Conservation (phyloP, 1,284 basidiomycete species). For the Wolfiporia cocos region DNA sequence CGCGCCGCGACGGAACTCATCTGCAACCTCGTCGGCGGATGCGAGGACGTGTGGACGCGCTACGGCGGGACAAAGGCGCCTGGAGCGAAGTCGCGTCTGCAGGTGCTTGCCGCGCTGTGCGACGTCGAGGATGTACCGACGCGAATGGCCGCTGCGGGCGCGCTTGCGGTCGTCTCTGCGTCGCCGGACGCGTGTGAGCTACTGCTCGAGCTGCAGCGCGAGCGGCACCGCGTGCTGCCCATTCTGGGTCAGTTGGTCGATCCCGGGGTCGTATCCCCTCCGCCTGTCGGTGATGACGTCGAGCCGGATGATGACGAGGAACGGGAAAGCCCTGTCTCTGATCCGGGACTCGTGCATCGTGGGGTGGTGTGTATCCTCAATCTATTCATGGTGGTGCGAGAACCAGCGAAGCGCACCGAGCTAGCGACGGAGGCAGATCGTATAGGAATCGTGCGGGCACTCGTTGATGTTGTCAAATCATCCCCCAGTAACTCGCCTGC, state of each 20-base stretch:
- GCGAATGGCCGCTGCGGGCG: constrained; percentile 79
- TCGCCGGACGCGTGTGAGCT: constrained; percentile 53
- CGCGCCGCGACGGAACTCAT: constrained; percentile 89
- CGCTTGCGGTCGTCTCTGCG: constrained; percentile 74
- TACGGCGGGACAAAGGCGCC: constrained; percentile 46
- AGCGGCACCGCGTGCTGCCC: constrained; percentile 51
- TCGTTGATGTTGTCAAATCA: constrained; percentile 41
- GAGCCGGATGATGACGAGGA: constrained; percentile 29
- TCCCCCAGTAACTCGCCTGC: constrained; percentile 29
- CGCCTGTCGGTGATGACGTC: constrained; percentile 25
- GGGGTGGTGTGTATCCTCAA: constrained; percentile 69
- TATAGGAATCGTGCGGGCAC: constrained; percentile 42
- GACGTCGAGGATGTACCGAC: constrained; percentile 82
- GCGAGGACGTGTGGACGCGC: constrained; percentile 66
- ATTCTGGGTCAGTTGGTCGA: constrained; percentile 64
- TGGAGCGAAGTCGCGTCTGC: constrained; percentile 58
- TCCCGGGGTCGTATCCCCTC: constrained; percentile 32
- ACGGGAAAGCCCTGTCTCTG: constrained; percentile 23
- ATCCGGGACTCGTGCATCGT: constrained; percentile 69
- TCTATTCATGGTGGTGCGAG: constrained; percentile 43
- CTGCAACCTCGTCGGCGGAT: constrained; percentile 85
- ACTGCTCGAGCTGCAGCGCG: constrained; percentile 57
- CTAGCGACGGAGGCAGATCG: constrained; percentile 44
- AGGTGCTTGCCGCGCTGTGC: constrained; percentile 79
- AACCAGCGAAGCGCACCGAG: constrained; percentile 29